A percentile compares a stretch with the other conserved stretches of the same genome.
Evolutionary conservation across 176 grass and related monocot species (phyloP).

Genomic region (Hordeum marinum): DNA sequence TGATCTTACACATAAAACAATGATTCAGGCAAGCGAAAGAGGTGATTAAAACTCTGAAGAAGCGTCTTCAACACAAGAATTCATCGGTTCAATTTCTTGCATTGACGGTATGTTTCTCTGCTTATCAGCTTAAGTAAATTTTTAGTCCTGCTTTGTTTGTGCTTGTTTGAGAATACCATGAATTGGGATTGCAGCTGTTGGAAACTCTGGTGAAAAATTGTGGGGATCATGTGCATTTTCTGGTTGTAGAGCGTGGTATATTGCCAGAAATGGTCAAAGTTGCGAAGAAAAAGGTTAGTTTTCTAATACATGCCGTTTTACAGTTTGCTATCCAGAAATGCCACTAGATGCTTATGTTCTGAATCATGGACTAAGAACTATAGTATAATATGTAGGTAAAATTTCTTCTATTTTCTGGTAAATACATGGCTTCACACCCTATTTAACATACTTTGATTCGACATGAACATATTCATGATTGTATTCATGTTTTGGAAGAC

Average conservation of each 20-base stretch:
- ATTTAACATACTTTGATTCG: neutral
- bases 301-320: neutral
- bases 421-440: neutral
- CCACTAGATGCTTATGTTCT: neutral
- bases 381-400: neutral
- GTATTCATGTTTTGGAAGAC: neutral
- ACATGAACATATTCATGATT: neutral
- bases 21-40: constrained; percentile 78
- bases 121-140: constrained; percentile 2
- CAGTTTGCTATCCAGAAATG: neutral
- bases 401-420: neutral
- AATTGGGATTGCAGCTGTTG: constrained; percentile 50
- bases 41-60: constrained; percentile 86
- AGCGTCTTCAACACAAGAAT: constrained; percentile 83
- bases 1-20: neutral
- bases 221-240: constrained; percentile 65
- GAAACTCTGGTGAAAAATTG: constrained; percentile 91
- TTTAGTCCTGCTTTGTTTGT: neutral
- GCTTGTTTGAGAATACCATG: constrained; percentile 14
- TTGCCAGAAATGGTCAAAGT: constrained; percentile 80
- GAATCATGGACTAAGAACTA: neutral
- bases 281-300: constrained; percentile 67
- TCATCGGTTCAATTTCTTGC: constrained; percentile 75
- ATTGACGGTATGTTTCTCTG: constrained; percentile 49
- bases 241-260: constrained; percentile 79